These are phyloP conservation scores for Casuarina equisetifolia DNA, from an alignment of 306 rosid species.

Conservation along the genomic window DNA sequence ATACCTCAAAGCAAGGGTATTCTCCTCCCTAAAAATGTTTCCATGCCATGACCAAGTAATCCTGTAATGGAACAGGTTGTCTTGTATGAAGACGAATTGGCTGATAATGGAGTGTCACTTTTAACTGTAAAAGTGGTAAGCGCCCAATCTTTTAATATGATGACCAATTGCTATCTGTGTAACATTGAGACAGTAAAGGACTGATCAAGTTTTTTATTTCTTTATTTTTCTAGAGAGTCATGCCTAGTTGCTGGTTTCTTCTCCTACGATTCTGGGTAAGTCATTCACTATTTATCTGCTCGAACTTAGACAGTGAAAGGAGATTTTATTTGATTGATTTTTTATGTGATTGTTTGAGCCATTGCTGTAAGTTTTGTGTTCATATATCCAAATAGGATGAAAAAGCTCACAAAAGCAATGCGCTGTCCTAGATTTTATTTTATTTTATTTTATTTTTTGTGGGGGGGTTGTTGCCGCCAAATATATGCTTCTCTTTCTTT, in stretches of 20 bases:
- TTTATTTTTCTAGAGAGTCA: slow-evolving; percentile 74
- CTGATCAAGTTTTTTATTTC: slow-evolving; percentile 32
- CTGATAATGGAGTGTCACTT: slow-evolving; percentile 93
- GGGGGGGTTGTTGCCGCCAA: too few species aligned
- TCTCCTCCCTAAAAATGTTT: slow-evolving; percentile 27
- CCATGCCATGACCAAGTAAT: slow-evolving; percentile 24
- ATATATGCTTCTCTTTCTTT: neutral
- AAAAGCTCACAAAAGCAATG: neutral
- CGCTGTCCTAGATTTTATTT: neutral
- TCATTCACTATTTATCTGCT: slow-evolving; percentile 12
- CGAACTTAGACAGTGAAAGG: slow-evolving; percentile 1
- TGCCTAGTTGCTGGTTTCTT: slow-evolving; percentile 97
- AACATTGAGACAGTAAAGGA: slow-evolving; percentile 24
- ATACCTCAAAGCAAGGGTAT: slow-evolving; percentile 2
- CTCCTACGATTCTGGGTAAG: slow-evolving; percentile 96
- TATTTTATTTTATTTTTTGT: neutral
- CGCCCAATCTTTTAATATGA: slow-evolving; percentile 23
- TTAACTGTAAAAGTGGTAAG: slow-evolving; percentile 95
- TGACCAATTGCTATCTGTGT: slow-evolving; percentile 1
- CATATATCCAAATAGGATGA: neutral
- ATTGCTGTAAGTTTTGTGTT: too few species aligned
- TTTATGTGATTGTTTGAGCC: too few species aligned
- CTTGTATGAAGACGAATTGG: slow-evolving; percentile 92
- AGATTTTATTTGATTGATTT: neutral
- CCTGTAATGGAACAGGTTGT: slow-evolving; percentile 65